phyloP scores from a whole-genome alignment of 2,329 filamentous ascomycete genomes.

The Penicillium sp. region DNA sequence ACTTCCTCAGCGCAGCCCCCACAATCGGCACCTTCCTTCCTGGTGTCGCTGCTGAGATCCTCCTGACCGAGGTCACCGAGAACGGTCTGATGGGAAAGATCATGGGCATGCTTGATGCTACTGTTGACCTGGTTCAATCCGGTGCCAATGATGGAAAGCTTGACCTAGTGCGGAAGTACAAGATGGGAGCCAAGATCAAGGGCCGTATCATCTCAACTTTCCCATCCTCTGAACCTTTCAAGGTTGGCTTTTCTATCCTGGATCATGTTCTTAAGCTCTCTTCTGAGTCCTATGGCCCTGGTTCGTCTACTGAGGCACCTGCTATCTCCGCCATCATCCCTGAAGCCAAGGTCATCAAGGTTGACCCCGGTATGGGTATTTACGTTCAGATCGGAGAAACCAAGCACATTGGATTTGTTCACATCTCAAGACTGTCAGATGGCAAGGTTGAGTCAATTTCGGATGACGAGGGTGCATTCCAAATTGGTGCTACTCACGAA shows the following conservation, averaged over 20 bases:
- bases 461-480: constrained; percentile 73
- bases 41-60: constrained; percentile 82
- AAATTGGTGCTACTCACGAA: constrained; percentile 73
- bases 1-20: constrained; percentile 71
- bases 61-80: constrained; percentile 72
- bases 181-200: constrained; percentile 79
- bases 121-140: constrained; percentile 87
- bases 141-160: constrained; percentile 69
- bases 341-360: constrained; percentile 74
- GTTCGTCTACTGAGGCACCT: constrained; percentile 48
- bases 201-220: constrained; percentile 87
- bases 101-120: constrained; percentile 87
- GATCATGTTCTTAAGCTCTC: constrained; percentile 76
- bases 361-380: constrained; percentile 77
- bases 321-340: constrained; percentile 69
- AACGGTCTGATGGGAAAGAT: constrained; percentile 85
- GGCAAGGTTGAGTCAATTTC: constrained; percentile 83
- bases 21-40: constrained; percentile 89
- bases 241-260: constrained; percentile 83
- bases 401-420: constrained; percentile 77
- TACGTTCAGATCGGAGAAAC: constrained; percentile 72
- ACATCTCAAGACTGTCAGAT: constrained; percentile 90
- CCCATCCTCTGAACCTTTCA: constrained; percentile 73
- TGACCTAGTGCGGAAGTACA: constrained; percentile 75
- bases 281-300: constrained; percentile 31